Evolutionary conservation across 2,329 filamentous ascomycete species (phyloP), one percentile per base, ranked within the genome.

Genomic region (Parascedosporium putredinis): DNA sequence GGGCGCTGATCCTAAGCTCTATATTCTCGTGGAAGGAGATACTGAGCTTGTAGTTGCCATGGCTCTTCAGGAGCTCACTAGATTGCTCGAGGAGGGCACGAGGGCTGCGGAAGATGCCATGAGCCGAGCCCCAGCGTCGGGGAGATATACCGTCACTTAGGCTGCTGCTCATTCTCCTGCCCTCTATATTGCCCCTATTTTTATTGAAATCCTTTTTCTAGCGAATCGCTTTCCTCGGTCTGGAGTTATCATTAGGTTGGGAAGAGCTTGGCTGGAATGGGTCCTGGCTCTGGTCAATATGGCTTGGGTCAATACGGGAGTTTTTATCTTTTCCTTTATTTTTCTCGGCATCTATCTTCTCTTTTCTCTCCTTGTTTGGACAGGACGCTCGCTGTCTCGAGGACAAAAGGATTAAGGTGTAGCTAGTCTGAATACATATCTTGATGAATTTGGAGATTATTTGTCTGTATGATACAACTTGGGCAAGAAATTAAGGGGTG

Each of bases 1-100:
- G 0, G 82, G 79, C 31, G 85, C 83, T 50, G 83, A 89, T 57
- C 86, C 93, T n/a, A 97, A 97, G 72, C 72, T 98, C 58, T 98
- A 97, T 64, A 96, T 98, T 60, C 77, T 98, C 53, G 94, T 98
- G 51, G 93, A 98, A 64, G 93, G 93, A 38, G 93, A 98, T 61
- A 97, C 93, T 0, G 93, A 98, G 67, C 74, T 95, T 49, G 83
- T 89, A 27, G 93, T 98, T 24, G 87, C 86, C 47, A 85, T 87
- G 59, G 93, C 93, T 2, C 88, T 98, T 78, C 80, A 82, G 57
- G 90, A 97, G 68, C 75, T 98, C 56, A 91, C 89, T 62, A 79
- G 90, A 44, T 70, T 96, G 60, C 69, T 98, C 57, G 88, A 85
- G 63, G 93, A 97, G 67, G 93, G 88, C 10, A 95, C 90, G 0